Percentiles rank a stretch among this genome's conserved stretches.
phyloP scores from a whole-genome alignment of 2,329 filamentous ascomycete species.

The Fusarium sp. region DNA sequence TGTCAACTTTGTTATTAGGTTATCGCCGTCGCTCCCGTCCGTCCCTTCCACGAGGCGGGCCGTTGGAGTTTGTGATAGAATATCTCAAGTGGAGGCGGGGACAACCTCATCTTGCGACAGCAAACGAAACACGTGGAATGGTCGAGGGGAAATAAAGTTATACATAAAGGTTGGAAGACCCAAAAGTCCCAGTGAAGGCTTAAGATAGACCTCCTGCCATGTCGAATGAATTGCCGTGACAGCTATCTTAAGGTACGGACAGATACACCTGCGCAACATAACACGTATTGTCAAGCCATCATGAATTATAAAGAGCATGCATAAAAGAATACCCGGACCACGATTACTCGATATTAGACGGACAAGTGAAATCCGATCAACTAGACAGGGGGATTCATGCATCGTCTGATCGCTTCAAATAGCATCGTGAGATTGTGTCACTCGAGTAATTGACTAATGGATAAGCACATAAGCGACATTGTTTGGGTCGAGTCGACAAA shows the following conservation, averaged over 20 bases:
- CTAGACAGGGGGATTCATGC: slow-evolving; percentile 1
- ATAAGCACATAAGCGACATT: slow-evolving; percentile 6
- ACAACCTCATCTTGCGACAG: slow-evolving; percentile 9
- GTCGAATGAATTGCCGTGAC: background rate
- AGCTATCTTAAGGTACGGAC: background rate
- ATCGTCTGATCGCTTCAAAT: slow-evolving; percentile 7
- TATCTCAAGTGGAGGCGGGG: slow-evolving; percentile 19
- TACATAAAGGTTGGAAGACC: background rate
- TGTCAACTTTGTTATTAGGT: background rate
- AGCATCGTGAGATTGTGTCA: slow-evolving; percentile 17
- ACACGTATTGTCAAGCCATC: background rate
- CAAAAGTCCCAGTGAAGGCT: background rate
- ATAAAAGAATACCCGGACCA: background rate
- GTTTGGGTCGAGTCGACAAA: background rate
- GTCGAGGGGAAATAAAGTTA: background rate
- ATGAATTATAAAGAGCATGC: background rate
- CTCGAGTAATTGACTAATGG: slow-evolving; percentile 4
- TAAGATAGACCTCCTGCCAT: background rate
- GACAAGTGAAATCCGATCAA: background rate
- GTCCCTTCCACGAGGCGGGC: background rate
- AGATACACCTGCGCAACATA: background rate
- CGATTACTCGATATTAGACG: background rate
- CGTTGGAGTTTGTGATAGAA: slow-evolving; percentile 8
- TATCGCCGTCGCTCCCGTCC: background rate
- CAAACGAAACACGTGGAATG: slow-evolving; percentile 2